Evolutionary conservation across 139 green algal species (phyloP), one percentile per base, ranked within the genome.

Genomic region (Chlorella vulgaris): DNA sequence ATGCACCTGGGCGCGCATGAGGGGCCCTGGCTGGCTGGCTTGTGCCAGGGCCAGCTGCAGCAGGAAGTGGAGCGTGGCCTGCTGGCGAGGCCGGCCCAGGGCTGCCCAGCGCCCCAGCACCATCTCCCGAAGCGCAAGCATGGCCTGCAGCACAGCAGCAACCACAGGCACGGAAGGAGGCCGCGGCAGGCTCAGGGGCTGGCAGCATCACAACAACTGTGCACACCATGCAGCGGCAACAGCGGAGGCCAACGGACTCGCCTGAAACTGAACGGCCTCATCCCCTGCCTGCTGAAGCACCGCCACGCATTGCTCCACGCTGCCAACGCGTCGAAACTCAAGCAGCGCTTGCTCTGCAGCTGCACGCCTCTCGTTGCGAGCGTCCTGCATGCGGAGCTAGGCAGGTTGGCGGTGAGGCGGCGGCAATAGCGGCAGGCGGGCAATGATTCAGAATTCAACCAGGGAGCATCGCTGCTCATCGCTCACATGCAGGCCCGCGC

Each of bases 51-150:
- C 38, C 47, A 87, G 85, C 7, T 86, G 58, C 73, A 96, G 80
- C 33, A 92, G 24, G 70, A 93, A 96, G 3, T 69, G 29, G 5
- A 86, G 82, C 28, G 93, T 69, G n/a, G 31, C 66, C 3, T 35
- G 51, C 58, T 77, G 78, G 0, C 81, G 77, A 4, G 81, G 66
- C 7, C 71, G 42, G 4, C 67, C 39, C 18, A 88, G 68, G 24
- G 69, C 19, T 0, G 61, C 80, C 92, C 92, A 96, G 31, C 92
- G 84, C 0, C 89, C 79, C n/a, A 96, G 42, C 19, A 88, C 80
- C 7, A 86, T 82, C 43, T 94, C 86, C 0, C 89, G 85, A 42
- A 96, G 76, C 26, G 90, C 87, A 18, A 84, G 65, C n/a, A 88
- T 83, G 3, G 93, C 93, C 81, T 96, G 89, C 29, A 88, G 85